Base-by-base conservation (phyloP, 2,329 filamentous ascomycete species). In the Botrytis fabae region DNA sequence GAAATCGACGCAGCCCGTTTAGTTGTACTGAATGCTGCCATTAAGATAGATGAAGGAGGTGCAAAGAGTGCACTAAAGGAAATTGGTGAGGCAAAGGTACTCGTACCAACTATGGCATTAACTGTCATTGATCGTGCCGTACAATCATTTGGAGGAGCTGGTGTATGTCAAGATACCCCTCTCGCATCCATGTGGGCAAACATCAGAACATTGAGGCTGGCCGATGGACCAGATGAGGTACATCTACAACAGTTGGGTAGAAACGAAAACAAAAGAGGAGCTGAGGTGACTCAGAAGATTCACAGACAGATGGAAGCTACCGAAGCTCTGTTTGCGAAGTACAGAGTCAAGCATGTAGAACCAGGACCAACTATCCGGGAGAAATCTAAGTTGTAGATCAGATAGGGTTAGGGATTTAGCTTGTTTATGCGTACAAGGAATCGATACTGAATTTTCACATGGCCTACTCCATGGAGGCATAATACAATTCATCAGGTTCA, bases 211-310 rank as follows among this genome's bases (percentile, higher is more conserved):
- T 86, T 97, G 83, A 87, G 93, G 75, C 89, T 97, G 78, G 94
- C 94, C 0, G 96, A 99, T 83, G 96, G 96, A 0, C 96, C 96
- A 0, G 96, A 99, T 83, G 96, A 99, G 89, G 96, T 98, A 74
- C 96, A 97, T 82, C 83, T 95, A 77, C 86, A 93, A 81, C 93
- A 96, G 84, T 85, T 96, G 85, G 93, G 93, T 25, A 86, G 87
- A 78, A 94, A 94, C 78, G 93, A 96, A 86, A 95, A 94, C 82
- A 92, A 88, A 82, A 87, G 89, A 76, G 91, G 89, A 73, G 81
- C 84, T 76, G 88, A 86, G 77, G 87, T 90, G 64, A 85, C 90
- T 61, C 84, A 86, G 74, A 87, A 87, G 80, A 90, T 94, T 73
- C 83, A 86, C 77, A 85, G 83, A 80, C 93, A 95, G 85, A 87